Base-by-base conservation (phyloP, 768 basidiomycete species). In the Rhizopogon roseolus region DNA sequence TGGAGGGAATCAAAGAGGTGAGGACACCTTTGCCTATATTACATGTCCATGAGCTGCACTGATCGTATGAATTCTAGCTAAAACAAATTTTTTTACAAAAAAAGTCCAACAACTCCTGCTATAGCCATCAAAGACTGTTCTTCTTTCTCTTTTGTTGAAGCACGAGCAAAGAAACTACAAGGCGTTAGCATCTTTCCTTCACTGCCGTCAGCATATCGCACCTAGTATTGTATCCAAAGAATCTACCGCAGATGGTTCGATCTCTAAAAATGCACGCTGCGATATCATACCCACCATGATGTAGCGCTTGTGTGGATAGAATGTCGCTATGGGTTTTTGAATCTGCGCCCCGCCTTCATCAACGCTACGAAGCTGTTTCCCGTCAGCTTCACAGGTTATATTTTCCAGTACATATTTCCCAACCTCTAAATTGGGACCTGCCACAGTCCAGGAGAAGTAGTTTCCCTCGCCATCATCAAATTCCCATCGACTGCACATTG, bases 1-100 rank as follows among this genome's bases (percentile, higher is more conserved):
- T 92, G 90, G 90, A 76, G 76, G 50, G 72, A 73, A 38, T 67
- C 69, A 41, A 73, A 66, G 60, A 60, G 49, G 67, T 70, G 54
- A 60, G 58, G 19, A 50, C n/a, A 34, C n/a, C 1, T 45, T 25
- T 8, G 6, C n/a, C n/a, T 29, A 1, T 59, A 61, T 50, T 50
- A 8, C 39, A 5, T 19, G 50, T 17, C 9, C n/a, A 28, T 49
- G 48, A 5, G 16, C n/a, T 53, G 53, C 28, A 49, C 54, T 59
- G 38, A 63, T 46, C 16, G 38, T 45, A 38, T 28, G 22, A 9
- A 43, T 41, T 55, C 40, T 59, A 64, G 63, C 39, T 62, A 52
- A 67, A 32, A 22, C 2, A 22, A 22, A 22, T n/a, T n/a, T n/a
- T n/a, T n/a, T n/a, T n/a, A 22, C 1, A 22, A 22, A 3, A 22